These are phyloP conservation scores for Fusarium floridanum DNA, from an alignment of 2,329 filamentous ascomycete species.

Conservation along the genomic window DNA sequence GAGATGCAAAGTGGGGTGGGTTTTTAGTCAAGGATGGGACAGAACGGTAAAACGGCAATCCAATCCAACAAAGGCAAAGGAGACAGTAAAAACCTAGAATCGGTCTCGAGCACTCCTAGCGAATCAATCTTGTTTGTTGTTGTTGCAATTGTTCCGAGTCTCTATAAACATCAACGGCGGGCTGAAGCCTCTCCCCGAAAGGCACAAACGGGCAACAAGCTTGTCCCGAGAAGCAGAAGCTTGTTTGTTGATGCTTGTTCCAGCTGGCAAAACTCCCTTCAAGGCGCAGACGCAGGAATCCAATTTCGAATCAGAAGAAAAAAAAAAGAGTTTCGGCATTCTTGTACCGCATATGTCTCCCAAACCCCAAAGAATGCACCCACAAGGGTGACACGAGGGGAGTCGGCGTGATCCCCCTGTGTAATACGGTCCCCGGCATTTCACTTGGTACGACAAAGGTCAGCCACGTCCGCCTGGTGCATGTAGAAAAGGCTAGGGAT, in stretches of 20 bases:
- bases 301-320: conserved; percentile 20
- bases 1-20: conserved; percentile 37
- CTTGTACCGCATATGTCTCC: conserved; percentile 24
- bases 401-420: conserved; percentile 27
- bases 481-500: conserved; percentile 11
- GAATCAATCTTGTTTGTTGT: conserved; percentile 10
- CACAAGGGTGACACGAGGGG: conserved; percentile 29
- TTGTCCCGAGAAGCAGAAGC: conserved; percentile 1
- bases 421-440: conserved; percentile 13
- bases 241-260: conserved; percentile 1
- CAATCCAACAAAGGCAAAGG: conserved; percentile 5
- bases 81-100: conserved; percentile 9
- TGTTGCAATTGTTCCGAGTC: conserved; percentile 4
- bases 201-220: neutral
- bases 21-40: conserved; percentile 7
- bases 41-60: conserved; percentile 12
- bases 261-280: neutral
- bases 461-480: conserved; percentile 20
- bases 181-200: conserved; percentile 10
- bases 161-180: conserved; percentile 26
- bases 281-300: conserved; percentile 24
- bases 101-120: conserved; percentile 12
- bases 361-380: conserved; percentile 22
- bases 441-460: neutral
- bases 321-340: conserved; percentile 5